Base-by-base conservation (phyloP, 257 asterid genomes). In the Nicotiana tabacum region DNA sequence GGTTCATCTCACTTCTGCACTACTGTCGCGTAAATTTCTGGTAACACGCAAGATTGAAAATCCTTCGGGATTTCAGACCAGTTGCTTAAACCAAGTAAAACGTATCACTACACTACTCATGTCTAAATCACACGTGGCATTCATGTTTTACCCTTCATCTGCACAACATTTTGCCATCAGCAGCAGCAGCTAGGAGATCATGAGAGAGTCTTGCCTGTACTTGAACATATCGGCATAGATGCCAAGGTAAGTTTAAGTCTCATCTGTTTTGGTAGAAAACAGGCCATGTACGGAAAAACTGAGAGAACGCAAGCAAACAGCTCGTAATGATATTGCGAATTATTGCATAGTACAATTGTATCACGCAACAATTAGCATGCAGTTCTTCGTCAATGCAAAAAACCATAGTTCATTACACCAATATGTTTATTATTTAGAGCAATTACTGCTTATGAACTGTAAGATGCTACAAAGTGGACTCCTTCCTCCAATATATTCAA, bases 401-500 rank as follows among this genome's bases (percentile, higher is more conserved):
- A 46, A 1, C 7, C 37, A 46, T 21, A 72, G 21, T 46, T 72
- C 35, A 24, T 6, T 72, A 72, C 24, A 72, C 37, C 10, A 48
- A 46, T 43, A 46, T 46, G 16, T 48, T 76, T 35, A 27, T 76
- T 76, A 76, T 76, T 51, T 51, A 35, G 64, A 60, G 72, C 35
- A 72, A 35, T 39, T 37, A 76, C 74, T 72, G 66, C 51, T 69
- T 43, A 51, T 15, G 56, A 37, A 72, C 81, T 56, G 32, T 43
- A 57, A 82, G 79, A 82, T 82, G 84, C 61, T 70, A 66, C 76
- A 81, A 29, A 65, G 11, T 46, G 62, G 51, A 81, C 62, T 29
- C 46, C 37, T 32, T 66, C n/a, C 62, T 66, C 21, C 78, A 81
- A 72, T 66, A 81, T 66, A 57, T 48, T 53, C 78, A 81, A 81